phyloP scores from a whole-genome alignment of 2,329 filamentous ascomycete species.

The Aphanocladium album region DNA sequence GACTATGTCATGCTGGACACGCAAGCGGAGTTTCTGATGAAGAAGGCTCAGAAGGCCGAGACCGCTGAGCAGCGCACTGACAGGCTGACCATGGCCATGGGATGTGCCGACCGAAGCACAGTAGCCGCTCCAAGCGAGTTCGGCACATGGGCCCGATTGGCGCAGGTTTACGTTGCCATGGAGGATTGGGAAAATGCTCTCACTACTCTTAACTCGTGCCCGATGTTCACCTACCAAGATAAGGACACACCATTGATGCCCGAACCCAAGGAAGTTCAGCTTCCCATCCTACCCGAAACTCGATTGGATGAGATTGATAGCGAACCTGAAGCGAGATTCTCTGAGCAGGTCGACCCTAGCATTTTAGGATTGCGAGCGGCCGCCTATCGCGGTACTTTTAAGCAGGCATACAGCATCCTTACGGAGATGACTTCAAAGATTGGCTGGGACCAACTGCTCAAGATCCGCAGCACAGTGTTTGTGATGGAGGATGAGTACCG shows the following conservation, averaged over 20 bases:
- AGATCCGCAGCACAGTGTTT: constrained; percentile 93
- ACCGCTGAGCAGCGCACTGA: constrained; percentile 54
- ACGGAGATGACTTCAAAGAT: constrained; percentile 96
- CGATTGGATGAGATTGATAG: constrained; percentile 95
- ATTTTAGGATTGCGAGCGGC: constrained; percentile 81
- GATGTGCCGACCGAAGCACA: constrained; percentile 90
- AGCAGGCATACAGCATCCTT: constrained; percentile 87
- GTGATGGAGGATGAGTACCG: constrained; percentile 99
- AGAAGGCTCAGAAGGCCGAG: constrained; percentile 62
- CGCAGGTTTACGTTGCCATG: constrained; percentile 87
- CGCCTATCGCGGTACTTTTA: constrained; percentile 89
- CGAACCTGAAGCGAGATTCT: constrained; percentile 73
- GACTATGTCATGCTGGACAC: constrained; percentile 95
- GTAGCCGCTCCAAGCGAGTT: constrained; percentile 96
- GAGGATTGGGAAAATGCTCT: constrained; percentile 97
- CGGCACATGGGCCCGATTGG: constrained; percentile 89
- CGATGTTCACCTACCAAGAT: constrained; percentile 99
- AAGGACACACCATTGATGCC: constrained; percentile 95
- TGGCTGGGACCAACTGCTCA: constrained; percentile 93
- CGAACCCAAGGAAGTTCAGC: constrained; percentile 78
- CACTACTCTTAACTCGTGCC: constrained; percentile 93
- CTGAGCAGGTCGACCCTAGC: constrained; percentile 82
- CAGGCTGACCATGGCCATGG: constrained; percentile 78
- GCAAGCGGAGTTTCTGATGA: constrained; percentile 85
- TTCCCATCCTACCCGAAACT: constrained; percentile 84